A percentile compares a stretch with the other conserved stretches of the same genome.
These are phyloP conservation scores for Peziza echinospora DNA, from an alignment of 495 filamentous ascomycete species.

Conservation along the genomic window DNA sequence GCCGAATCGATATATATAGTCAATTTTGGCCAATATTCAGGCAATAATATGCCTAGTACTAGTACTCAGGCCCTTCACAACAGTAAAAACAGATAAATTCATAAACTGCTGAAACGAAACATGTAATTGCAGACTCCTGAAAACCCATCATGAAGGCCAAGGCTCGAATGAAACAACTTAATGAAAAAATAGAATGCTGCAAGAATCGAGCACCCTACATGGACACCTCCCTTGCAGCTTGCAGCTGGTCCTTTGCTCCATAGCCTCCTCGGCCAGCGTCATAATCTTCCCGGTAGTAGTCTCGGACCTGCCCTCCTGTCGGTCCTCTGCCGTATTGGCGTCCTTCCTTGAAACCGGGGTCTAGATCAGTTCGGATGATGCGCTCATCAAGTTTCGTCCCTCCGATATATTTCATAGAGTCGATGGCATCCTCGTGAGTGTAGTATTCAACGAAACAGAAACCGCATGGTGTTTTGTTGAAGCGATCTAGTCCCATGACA, in stretches of 20 bases:
- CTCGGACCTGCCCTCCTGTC: slow-evolving; percentile 87
- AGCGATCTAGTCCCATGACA: slow-evolving; percentile 94
- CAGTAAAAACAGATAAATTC: too few relatives aligned
- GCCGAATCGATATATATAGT: too few relatives aligned
- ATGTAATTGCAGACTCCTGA: too few relatives aligned
- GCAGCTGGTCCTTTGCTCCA: slow-evolving; percentile 24
- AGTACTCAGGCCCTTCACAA: too few relatives aligned
- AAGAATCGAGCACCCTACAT: too few relatives aligned
- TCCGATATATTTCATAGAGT: slow-evolving; percentile 95
- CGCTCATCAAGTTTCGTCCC: slow-evolving; percentile 97
- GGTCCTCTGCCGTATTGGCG: slow-evolving; percentile 80
- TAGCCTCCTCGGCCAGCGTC: slow-evolving; percentile 84
- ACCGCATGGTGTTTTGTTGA: slow-evolving; percentile 91
- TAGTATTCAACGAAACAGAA: slow-evolving; percentile 99
- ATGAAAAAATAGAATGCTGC: too few relatives aligned
- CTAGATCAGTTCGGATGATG: slow-evolving; percentile 87
- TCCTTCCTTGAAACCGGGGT: slow-evolving; percentile 88
- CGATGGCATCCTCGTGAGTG: slow-evolving; percentile 82
- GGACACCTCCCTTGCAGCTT: not conserved
- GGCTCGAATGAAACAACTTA: too few relatives aligned
- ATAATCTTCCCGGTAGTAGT: slow-evolving; percentile 92
- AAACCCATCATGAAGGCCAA: too few relatives aligned
- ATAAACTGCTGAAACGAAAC: too few relatives aligned
- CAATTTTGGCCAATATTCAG: too few relatives aligned
- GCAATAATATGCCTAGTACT: too few relatives aligned